Conservation (phyloP, 2,329 filamentous ascomycete species). For the Ophiostoma ips region DNA sequence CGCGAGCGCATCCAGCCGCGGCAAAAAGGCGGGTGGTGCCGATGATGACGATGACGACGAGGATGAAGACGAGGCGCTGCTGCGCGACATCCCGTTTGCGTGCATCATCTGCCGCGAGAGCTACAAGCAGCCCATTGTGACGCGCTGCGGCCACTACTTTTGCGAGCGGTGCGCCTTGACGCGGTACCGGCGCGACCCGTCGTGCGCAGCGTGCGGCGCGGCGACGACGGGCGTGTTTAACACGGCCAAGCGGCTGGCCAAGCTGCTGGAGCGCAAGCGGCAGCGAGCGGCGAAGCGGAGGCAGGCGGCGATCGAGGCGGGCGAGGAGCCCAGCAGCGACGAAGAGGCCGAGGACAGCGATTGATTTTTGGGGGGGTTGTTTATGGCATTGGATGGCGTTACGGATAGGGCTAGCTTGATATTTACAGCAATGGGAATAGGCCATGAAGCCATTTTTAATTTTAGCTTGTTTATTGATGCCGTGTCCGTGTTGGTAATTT, state of each 20-base stretch:
- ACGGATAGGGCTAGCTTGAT: not conserved
- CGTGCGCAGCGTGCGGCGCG: conserved; percentile 71
- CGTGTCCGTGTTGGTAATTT: too few relatives aligned
- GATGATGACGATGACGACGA: conserved; percentile 28
- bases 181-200: conserved; percentile 73
- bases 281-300: conserved; percentile 45
- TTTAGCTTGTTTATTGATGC: too few relatives aligned
- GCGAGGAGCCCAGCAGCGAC: conserved; percentile 34
- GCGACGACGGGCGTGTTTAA: conserved; percentile 83
- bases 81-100: conserved; percentile 77
- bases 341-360: conserved; percentile 23
- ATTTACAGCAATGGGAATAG: too few relatives aligned
- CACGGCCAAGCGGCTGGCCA: conserved; percentile 67
- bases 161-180: conserved; percentile 81
- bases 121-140: conserved; percentile 71
- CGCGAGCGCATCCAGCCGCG: conserved; percentile 39
- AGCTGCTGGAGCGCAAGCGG: conserved; percentile 61
- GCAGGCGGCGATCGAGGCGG: conserved; percentile 36
- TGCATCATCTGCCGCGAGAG: conserved; percentile 73
- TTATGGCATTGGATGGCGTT: not conserved
- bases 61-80: conserved; percentile 51
- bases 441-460: too few relatives aligned
- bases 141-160: conserved; percentile 91
- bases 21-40: conserved; percentile 15
- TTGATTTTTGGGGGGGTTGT: not conserved